These are phyloP conservation scores for Tilletia setariae DNA, from an alignment of 1,284 basidiomycete genomes.

Conservation along the genomic window DNA sequence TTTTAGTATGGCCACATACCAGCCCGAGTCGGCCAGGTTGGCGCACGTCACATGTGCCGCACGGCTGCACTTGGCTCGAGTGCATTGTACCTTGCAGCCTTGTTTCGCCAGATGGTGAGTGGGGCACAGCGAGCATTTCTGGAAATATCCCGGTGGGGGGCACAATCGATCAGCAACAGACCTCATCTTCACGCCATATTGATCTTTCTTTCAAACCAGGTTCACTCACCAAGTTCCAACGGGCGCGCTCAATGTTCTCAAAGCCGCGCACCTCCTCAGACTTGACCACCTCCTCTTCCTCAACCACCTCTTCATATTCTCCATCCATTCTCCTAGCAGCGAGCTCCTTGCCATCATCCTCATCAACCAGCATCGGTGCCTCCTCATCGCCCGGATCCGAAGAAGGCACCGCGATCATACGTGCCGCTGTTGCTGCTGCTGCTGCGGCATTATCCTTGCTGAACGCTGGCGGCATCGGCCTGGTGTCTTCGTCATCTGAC, in stretches of 20 bases:
- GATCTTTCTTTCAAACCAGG: no score
- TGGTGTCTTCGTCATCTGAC: background rate
- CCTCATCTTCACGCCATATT: no score
- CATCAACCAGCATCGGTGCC: slow-evolving; percentile 56
- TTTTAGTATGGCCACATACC: slow-evolving; percentile 43
- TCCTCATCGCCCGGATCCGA: slow-evolving; percentile 48
- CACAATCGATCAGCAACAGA: no score
- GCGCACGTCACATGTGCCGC: slow-evolving; percentile 94
- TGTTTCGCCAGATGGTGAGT: slow-evolving; percentile 67
- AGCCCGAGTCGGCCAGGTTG: slow-evolving; percentile 41
- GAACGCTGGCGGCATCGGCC: background rate
- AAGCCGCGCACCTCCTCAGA: slow-evolving; percentile 69
- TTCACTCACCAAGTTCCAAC: slow-evolving; percentile 79
- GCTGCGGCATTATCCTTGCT: background rate
- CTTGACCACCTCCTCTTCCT: slow-evolving; percentile 34
- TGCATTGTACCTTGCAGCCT: slow-evolving; percentile 89
- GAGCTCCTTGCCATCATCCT: slow-evolving; percentile 50
- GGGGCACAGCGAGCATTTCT: slow-evolving; percentile 84
- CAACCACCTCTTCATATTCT: slow-evolving; percentile 26
- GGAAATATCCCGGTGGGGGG: slow-evolving; percentile 18
- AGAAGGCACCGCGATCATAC: background rate
- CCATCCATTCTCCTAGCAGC: slow-evolving; percentile 41
- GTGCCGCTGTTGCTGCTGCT: background rate
- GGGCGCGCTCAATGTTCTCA: slow-evolving; percentile 76
- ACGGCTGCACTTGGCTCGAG: slow-evolving; percentile 84